These are phyloP conservation scores for Zygosaccharomyces sapae DNA, from an alignment of 1,139 yeast genomes.

Conservation along the genomic window DNA sequence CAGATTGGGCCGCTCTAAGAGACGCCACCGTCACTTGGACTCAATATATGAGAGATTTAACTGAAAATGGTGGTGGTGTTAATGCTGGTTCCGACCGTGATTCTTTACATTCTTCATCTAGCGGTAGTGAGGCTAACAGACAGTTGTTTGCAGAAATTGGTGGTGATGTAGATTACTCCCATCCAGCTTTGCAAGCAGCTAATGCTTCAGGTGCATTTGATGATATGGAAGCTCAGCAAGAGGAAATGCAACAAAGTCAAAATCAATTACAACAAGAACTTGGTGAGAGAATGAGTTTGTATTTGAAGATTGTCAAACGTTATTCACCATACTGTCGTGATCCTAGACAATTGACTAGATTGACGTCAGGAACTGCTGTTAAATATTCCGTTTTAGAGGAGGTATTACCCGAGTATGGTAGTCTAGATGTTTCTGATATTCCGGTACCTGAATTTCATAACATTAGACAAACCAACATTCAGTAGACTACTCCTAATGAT, in stretches of 20 bases:
- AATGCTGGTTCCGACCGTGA: constrained; percentile 8
- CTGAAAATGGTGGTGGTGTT: neutral
- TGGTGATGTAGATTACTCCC: constrained; percentile 28
- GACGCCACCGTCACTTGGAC: constrained; percentile 62
- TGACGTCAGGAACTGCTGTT: constrained; percentile 42
- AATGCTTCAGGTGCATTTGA: constrained; percentile 39
- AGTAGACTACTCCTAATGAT: neutral
- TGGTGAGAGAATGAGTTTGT: constrained; percentile 48
- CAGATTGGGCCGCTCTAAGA: constrained; percentile 85
- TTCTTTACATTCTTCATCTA: constrained; percentile 3
- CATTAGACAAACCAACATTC: constrained; percentile 27
- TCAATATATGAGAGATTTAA: constrained; percentile 19
- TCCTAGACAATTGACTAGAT: constrained; percentile 41
- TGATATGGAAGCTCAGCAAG: constrained; percentile 19
- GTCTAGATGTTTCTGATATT: constrained; percentile 38
- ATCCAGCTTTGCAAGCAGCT: constrained; percentile 38
- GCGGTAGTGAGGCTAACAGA: constrained; percentile 12
- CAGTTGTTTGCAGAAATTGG: constrained; percentile 17
- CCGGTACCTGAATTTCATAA: constrained; percentile 39
- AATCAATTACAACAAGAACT: constrained; percentile 18
- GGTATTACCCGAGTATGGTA: constrained; percentile 38
- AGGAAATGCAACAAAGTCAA: constrained; percentile 15
- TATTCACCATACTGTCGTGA: constrained; percentile 49
- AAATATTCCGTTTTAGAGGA: constrained; percentile 41
- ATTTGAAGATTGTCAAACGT: constrained; percentile 53